These are phyloP conservation scores for Beauveria sp. DNA, from an alignment of 2,329 filamentous ascomycete species.

Conservation along the genomic window DNA sequence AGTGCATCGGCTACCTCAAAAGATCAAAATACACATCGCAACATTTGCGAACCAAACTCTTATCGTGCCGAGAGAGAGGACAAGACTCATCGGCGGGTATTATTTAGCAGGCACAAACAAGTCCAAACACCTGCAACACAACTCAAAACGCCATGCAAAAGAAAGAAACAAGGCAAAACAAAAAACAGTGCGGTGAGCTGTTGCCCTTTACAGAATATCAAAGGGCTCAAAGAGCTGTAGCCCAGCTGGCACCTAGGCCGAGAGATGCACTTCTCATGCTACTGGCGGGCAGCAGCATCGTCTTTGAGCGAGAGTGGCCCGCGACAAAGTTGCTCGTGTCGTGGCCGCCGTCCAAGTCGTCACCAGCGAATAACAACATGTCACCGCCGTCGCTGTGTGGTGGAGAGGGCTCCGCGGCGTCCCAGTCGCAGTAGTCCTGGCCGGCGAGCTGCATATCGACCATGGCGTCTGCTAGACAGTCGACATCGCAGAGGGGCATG, in stretches of 20 bases:
- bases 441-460: conserved; percentile 57
- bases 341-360: conserved; percentile 12
- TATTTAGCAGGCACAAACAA: background rate
- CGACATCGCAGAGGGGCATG: conserved; percentile 49
- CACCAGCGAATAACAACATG: background rate
- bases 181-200: background rate
- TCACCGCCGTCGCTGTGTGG: conserved; percentile 23
- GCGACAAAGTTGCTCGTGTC: conserved; percentile 19
- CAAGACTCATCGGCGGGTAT: conserved; percentile 7
- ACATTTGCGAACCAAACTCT: background rate
- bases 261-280: background rate
- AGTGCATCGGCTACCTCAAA: background rate
- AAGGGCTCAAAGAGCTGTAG: conserved; percentile 3
- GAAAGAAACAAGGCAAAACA: background rate
- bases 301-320: conserved; percentile 29
- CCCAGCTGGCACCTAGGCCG: conserved; percentile 8
- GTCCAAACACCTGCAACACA: background rate
- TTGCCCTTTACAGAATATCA: background rate
- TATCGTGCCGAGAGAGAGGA: conserved; percentile 1
- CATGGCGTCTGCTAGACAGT: conserved; percentile 50
- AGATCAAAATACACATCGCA: background rate
- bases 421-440: conserved; percentile 21
- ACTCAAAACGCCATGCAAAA: background rate
- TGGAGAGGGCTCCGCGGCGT: conserved; percentile 21
- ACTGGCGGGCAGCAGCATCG: conserved; percentile 15